Conservation (phyloP, 1,284 basidiomycete species). For the Hypsizygus ulmarius region DNA sequence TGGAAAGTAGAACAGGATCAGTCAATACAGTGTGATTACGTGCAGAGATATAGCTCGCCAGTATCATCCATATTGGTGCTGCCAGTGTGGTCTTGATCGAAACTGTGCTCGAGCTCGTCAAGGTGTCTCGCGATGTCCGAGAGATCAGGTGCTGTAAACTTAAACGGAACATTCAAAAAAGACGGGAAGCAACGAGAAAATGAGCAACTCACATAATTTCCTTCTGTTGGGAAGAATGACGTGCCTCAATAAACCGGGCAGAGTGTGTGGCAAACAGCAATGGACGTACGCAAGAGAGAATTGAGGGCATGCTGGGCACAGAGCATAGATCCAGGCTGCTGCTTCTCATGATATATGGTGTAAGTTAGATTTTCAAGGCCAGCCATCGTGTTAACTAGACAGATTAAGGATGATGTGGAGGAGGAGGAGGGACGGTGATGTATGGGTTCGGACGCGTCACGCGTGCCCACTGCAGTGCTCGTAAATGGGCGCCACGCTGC, state of each 20-base stretch:
- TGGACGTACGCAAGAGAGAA: slow-evolving; percentile 65
- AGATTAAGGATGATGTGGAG: neutral
- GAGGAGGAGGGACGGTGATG: neutral
- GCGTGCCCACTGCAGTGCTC: neutral
- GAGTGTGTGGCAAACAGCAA: slow-evolving; percentile 2
- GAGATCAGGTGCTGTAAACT: slow-evolving; percentile 87
- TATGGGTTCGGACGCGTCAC: slow-evolving; percentile 12
- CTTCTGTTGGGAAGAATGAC: slow-evolving; percentile 44
- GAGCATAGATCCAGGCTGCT: slow-evolving; percentile 75
- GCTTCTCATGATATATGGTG: slow-evolving; percentile 73
- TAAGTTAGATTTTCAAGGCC: slow-evolving; percentile 51
- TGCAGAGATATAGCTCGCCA: slow-evolving; percentile 39
- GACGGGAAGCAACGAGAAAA: neutral
- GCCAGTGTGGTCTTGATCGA: slow-evolving; percentile 44
- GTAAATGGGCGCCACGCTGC: neutral
- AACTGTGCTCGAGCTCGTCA: slow-evolving; percentile 61
- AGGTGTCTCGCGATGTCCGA: slow-evolving; percentile 74
- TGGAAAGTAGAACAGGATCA: slow-evolving; percentile 23
- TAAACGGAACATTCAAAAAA: slow-evolving; percentile 17
- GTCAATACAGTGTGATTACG: neutral
- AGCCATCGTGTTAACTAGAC: slow-evolving; percentile 43
- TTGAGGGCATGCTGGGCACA: slow-evolving; percentile 88
- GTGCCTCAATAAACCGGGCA: slow-evolving; percentile 7
- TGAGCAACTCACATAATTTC: slow-evolving; percentile 56
- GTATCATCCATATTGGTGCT: slow-evolving; percentile 90